These are phyloP conservation scores for Ophiocordyceps australis DNA, from an alignment of 2,329 filamentous ascomycete species.

Conservation along the genomic window DNA sequence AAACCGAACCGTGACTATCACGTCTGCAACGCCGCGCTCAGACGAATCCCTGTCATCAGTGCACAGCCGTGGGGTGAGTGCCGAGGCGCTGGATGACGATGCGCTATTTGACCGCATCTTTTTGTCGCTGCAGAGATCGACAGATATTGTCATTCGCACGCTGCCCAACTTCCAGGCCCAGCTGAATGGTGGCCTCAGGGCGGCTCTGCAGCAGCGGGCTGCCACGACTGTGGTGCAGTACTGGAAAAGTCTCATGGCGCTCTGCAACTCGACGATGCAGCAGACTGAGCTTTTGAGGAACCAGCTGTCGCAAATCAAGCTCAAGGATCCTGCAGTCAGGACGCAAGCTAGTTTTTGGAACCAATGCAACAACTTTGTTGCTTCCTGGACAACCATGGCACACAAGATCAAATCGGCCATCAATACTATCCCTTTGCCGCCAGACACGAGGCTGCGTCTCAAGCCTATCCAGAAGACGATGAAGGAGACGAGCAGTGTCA, in stretches of 20 bases:
- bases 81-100: slow-evolving; percentile 60
- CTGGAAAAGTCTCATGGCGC: slow-evolving; percentile 54
- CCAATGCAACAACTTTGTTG: slow-evolving; percentile 58
- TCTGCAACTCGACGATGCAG: slow-evolving; percentile 51
- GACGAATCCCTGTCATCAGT: slow-evolving; percentile 60
- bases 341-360: slow-evolving; percentile 44
- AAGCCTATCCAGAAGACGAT: slow-evolving; percentile 68
- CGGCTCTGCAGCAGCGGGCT: slow-evolving; percentile 39
- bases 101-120: slow-evolving; percentile 70
- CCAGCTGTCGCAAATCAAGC: slow-evolving; percentile 60
- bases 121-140: slow-evolving; percentile 53
- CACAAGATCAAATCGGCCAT: slow-evolving; percentile 36
- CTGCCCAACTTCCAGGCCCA: slow-evolving; percentile 54
- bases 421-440: slow-evolving; percentile 32
- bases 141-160: slow-evolving; percentile 53
- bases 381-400: slow-evolving; percentile 50
- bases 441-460: slow-evolving; percentile 56
- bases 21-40: slow-evolving; percentile 57
- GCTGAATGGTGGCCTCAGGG: slow-evolving; percentile 44
- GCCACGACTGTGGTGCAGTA: slow-evolving; percentile 41
- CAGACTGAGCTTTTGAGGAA: slow-evolving; percentile 56
- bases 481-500: slow-evolving; percentile 61
- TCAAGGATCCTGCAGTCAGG: slow-evolving; percentile 66
- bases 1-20: slow-evolving; percentile 31
- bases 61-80: slow-evolving; percentile 22